A percentile compares a stretch with the other conserved stretches of the same genome.
These are phyloP conservation scores for Fusarium haematococcum DNA, from an alignment of 2,329 filamentous ascomycete genomes.

Conservation along the genomic window DNA sequence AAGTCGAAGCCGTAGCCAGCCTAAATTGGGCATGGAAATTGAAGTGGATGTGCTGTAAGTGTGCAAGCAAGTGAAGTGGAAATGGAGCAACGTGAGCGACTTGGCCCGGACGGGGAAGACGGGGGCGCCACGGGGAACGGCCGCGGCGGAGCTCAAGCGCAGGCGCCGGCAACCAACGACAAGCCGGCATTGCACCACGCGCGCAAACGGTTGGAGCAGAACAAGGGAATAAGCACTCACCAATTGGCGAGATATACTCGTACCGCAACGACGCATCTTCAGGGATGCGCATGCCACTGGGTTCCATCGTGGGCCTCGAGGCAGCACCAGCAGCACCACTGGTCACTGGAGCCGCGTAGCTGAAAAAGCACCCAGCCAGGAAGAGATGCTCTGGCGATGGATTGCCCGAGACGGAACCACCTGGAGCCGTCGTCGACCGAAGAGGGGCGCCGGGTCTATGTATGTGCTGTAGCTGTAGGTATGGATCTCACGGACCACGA, in stretches of 20 bases:
- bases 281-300: constrained; percentile 58
- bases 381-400: constrained; percentile 25
- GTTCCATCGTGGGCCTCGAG: constrained; percentile 51
- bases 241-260: constrained; percentile 66
- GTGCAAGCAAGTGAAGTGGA: constrained; percentile 6
- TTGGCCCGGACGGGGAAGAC: constrained; percentile 42
- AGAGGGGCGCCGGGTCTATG: constrained; percentile 21
- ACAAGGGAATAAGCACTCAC: constrained; percentile 58
- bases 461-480: not conserved
- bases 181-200: constrained; percentile 58
- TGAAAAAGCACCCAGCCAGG: constrained; percentile 19
- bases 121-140: constrained; percentile 43
- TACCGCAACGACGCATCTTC: constrained; percentile 57
- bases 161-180: constrained; percentile 58
- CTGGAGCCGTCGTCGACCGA: constrained; percentile 21
- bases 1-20: constrained; percentile 25
- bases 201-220: constrained; percentile 57
- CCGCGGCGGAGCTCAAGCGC: constrained; percentile 41
- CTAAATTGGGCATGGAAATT: constrained; percentile 33
- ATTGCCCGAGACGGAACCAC: constrained; percentile 27
- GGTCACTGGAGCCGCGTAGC: constrained; percentile 36
- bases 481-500: constrained; percentile 19
- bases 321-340: constrained; percentile 32
- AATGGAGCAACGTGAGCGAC: constrained; percentile 24
- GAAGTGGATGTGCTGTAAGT: constrained; percentile 23